Evolutionary conservation across 768 basidiomycete genomes (phyloP), one percentile per base, ranked within the genome.

Genomic region (Gloeopeniophorella convolvens): DNA sequence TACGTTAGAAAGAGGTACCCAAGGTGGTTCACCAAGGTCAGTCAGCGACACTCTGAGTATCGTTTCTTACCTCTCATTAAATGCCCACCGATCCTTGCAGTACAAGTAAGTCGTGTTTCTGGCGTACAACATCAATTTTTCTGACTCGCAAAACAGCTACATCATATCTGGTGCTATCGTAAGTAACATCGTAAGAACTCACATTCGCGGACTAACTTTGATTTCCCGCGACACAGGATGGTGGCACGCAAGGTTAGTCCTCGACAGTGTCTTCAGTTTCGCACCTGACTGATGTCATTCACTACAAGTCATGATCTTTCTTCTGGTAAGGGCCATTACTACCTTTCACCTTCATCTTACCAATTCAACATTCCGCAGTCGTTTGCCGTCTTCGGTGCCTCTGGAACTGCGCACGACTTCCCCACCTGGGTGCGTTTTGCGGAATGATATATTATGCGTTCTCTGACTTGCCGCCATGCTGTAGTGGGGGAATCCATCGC

Each of bases 131-230:
- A n/a, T n/a, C n/a, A n/a, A 45, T 45, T 33, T 34, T 32, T 23
- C 23, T 11, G n/a, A 45, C 20, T 9, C 11, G 5, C 33, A 33
- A 47, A 42, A 51, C 30, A 65, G 63, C 57, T 68, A 68, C 56
- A 62, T 68, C 48, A 54, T 66, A 30, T 59, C 67, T n/a, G 65
- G 63, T 26, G 67, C 67, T 27, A 53, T 68, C 37, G 56, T 54
- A 31, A 26, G 48, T 48, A 9, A 16, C 12, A 11, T 45, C 39
- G 12, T 30, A 11, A 16, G 31, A 15, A 10, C 30, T 34, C 23
- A n/a, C n/a, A n/a, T n/a, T n/a, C n/a, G n/a, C 33, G 7, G 13
- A 35, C 11, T 33, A 5, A 33, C 32, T 5, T 23, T 30, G 9
- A 10, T 12, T 12, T 37, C 21, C 6, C 15, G 18, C 35, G 33